Base-by-base conservation (phyloP, 2,329 filamentous ascomycete species). In the Cytospora schulzeri region DNA sequence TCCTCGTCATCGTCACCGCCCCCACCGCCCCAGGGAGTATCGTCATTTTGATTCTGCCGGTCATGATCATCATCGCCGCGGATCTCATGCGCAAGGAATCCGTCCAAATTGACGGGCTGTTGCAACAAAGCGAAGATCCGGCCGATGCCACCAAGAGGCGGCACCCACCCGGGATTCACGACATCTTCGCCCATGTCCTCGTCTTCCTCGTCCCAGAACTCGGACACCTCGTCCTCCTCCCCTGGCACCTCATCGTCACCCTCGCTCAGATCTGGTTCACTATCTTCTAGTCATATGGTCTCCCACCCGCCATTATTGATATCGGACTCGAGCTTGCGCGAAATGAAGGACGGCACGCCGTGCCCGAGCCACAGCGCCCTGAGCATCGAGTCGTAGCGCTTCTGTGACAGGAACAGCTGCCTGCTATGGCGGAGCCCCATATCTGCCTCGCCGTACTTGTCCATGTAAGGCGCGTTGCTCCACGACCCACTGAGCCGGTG, bases 291-390 rank as follows among this genome's bases (percentile, higher is more conserved):
- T 79, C 71, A 85, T 60, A 88, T 83, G n/a, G 88, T 97, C 80
- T 99, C 95, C 95, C 95, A 99, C 0, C 95, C 95, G 0, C 95
- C 95, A 71, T 92, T 97, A 74, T 99, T 99, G 53, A 97, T 92
- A 76, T 99, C 95, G 17, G 92, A 90, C 80, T 99, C 95, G 69
- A 99, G 78, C 77, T 92, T 94, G 69, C 95, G 84, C 69, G 91
- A 91, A 74, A 99, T 97, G 55, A 92, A 88, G 69, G 91, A 96
- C 41, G 93, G 93, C 31, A 99, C 87, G 5, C 91, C 89, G 71
- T 97, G 93, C 57, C 88, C 86, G 66, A 98, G 81, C 89, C 96
- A 97, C 52, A 93, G 88, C 70, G 89, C 91, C 58, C 95, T 84
- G 64, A 97, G 83, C 76, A 97, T 84, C 41, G 89, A 88, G 76